Percentiles rank a stretch among this genome's conserved stretches.
phyloP scores from a whole-genome alignment of 2,329 filamentous ascomycete species.

The Fusarium subtropicale region DNA sequence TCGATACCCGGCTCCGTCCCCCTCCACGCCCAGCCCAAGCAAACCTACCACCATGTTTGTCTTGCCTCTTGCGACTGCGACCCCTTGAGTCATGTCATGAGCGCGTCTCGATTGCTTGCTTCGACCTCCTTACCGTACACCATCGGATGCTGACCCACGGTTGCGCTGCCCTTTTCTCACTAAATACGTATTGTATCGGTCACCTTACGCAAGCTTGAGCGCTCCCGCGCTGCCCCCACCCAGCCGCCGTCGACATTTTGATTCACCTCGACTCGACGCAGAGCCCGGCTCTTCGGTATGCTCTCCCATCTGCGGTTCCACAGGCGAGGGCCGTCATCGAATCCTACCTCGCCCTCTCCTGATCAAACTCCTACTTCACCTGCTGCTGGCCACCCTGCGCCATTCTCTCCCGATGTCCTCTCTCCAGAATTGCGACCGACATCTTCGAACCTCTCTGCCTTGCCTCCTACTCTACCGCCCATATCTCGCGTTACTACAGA shows the following conservation, averaged over 20 bases:
- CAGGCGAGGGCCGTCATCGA: conserved; percentile 64
- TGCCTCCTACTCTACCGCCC: conserved; percentile 63
- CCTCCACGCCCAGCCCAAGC: conserved; percentile 21
- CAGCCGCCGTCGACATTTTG: conserved; percentile 39
- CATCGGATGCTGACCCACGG: conserved; percentile 37
- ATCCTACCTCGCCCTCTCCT: conserved; percentile 64
- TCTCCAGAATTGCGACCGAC: conserved; percentile 53
- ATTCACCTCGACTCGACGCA: conserved; percentile 36
- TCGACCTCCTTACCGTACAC: conserved; percentile 35
- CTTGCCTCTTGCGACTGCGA: conserved; percentile 36
- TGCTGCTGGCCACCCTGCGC: conserved; percentile 54
- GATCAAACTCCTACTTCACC: conserved; percentile 60
- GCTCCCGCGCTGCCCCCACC: conserved; percentile 30
- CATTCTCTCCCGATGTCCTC: conserved; percentile 55
- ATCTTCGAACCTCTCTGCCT: conserved; percentile 52
- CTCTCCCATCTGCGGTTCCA: conserved; percentile 69
- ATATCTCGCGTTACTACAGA: conserved; percentile 62
- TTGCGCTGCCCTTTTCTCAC: conserved; percentile 33
- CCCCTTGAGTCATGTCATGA: conserved; percentile 48
- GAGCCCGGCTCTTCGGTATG: conserved; percentile 52
- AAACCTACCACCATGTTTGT: conserved; percentile 41
- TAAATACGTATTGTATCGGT: conserved; percentile 13
- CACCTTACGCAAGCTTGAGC: conserved; percentile 34
- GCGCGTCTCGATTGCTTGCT: conserved; percentile 41
- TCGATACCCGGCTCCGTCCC: conserved; percentile 22